Base-by-base conservation (phyloP, 2,329 filamentous ascomycete genomes). In the Venturia aucupariae region DNA sequence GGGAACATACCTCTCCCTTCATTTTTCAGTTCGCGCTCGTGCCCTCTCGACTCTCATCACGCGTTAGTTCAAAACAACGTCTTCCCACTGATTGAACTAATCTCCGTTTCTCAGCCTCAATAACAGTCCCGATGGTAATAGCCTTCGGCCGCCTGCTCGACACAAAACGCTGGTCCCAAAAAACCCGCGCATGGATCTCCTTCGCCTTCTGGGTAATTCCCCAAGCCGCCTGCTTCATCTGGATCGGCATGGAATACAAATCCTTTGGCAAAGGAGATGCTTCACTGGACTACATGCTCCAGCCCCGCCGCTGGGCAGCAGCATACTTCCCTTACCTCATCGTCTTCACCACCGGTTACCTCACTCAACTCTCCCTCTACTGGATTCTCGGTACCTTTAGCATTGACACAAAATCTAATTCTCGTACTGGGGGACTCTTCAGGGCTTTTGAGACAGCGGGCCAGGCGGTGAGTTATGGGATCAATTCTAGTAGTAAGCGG, bases 1-100 rank as follows among this genome's bases (percentile, higher is more conserved):
- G 27, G 51, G 51, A 38, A 90, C 88, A 0, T 91, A 87, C 65
- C 76, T 87, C 8, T 78, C 80, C 7, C 67, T 88, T 15, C 91
- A 86, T 85, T 90, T 91, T 70, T 82, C 81, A 1, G 89, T 91
- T 1, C 82, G 88, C 1, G 79, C 87, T 1, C 79, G 89, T 59
- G 87, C 89, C 0, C 76, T 91, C 17, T 57, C 51, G 22, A 35
- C 51, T 22, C 27, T 57, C 17, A 35, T 57, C 30, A 57, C 30
- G 15, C 51, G 51, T 57, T n/a, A 57, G 51, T n/a, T 10, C 6
- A 13, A 17, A 54, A 54, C 4, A 30, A 1, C 24, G 24, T 27
- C 22, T 54, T 10, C 22, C 13, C n/a, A 7, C 51, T 57, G 30
- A 57, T 11, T 13, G 22, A n/a, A n/a, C n/a, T n/a, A n/a, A n/a